A percentile compares a stretch with the other conserved stretches of the same genome.
Conservation (phyloP, 345 rosid genomes). For the Abelmoschus esculentus region DNA sequence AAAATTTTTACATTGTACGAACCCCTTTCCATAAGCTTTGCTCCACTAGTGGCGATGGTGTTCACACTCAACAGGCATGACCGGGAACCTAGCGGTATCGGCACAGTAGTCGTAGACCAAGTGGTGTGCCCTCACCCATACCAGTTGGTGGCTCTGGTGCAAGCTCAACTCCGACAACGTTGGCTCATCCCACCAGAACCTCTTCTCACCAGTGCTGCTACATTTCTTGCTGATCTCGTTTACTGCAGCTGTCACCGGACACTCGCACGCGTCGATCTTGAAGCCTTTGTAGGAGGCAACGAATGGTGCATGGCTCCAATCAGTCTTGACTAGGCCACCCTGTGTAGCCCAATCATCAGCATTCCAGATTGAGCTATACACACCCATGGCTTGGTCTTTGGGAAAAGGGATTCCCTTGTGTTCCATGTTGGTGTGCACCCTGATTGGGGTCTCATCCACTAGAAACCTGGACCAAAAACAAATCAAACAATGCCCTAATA, state of each 20-base stretch:
- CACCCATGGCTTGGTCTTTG: constrained; percentile 92
- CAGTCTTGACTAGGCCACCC: constrained; percentile 88
- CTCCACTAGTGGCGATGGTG: too few species aligned
- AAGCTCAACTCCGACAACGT: constrained; percentile 43
- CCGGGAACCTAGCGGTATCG: too few species aligned
- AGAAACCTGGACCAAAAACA: constrained; percentile 45
- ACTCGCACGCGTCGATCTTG: constrained; percentile 70
- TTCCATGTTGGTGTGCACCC: constrained; percentile 23
- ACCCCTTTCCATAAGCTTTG: too few species aligned
- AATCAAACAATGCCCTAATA: too few species aligned
- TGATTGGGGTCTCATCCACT: constrained; percentile 72
- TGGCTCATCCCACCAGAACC: constrained; percentile 93
- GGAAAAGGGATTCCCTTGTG: constrained; percentile 78
- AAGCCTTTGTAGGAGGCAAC: constrained; percentile 72
- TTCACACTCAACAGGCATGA: too few species aligned
- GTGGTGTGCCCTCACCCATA: too few species aligned
- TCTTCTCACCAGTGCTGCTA: constrained; percentile 45
- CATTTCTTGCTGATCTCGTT: constrained; percentile 46
- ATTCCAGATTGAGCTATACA: constrained; percentile 66
- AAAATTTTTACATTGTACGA: too few species aligned
- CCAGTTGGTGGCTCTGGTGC: too few species aligned
- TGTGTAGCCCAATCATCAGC: constrained; percentile 99
- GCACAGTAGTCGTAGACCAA: too few species aligned
- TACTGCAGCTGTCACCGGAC: constrained; percentile 33
- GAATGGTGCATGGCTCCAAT: constrained; percentile 93